These are phyloP conservation scores for Gynochthodes officinalis DNA, from an alignment of 257 asterid species.

Conservation along the genomic window DNA sequence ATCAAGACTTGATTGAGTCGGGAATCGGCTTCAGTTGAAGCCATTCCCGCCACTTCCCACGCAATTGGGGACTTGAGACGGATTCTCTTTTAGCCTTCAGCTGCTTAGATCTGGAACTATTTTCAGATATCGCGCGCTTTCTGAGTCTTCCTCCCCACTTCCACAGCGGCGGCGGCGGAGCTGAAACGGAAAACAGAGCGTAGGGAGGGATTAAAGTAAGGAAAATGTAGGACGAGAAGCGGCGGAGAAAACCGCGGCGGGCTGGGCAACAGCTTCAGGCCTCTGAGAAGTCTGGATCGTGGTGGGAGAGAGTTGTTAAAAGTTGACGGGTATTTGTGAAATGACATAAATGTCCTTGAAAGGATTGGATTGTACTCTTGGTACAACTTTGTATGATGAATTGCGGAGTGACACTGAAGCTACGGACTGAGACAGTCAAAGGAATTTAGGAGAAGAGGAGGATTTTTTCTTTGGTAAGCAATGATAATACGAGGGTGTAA, in stretches of 20 bases:
- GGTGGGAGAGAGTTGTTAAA: constrained; percentile 15
- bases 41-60: constrained; percentile 58
- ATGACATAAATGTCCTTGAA: constrained; percentile 14
- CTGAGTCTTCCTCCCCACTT: background rate
- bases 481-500: too few species aligned
- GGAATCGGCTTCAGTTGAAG: constrained; percentile 96
- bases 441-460: too few species aligned
- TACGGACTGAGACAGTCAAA: too few species aligned
- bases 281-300: constrained; percentile 22
- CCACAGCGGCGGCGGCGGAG: background rate
- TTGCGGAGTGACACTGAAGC: too few species aligned
- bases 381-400: too few species aligned
- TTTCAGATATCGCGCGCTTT: background rate
- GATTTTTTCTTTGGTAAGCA: too few species aligned
- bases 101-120: constrained; percentile 20
- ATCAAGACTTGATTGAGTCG: constrained; percentile 63
- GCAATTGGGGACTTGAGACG: constrained; percentile 12
- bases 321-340: constrained; percentile 2
- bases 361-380: too few species aligned
- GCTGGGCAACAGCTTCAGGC: constrained; percentile 1
- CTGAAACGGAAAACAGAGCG: background rate
- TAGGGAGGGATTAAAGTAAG: background rate
- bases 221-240: background rate
- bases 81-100: background rate
- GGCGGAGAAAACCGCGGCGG: background rate